phyloP scores from a whole-genome alignment of 139 green algal species.

The Spirogloea muscicola region DNA sequence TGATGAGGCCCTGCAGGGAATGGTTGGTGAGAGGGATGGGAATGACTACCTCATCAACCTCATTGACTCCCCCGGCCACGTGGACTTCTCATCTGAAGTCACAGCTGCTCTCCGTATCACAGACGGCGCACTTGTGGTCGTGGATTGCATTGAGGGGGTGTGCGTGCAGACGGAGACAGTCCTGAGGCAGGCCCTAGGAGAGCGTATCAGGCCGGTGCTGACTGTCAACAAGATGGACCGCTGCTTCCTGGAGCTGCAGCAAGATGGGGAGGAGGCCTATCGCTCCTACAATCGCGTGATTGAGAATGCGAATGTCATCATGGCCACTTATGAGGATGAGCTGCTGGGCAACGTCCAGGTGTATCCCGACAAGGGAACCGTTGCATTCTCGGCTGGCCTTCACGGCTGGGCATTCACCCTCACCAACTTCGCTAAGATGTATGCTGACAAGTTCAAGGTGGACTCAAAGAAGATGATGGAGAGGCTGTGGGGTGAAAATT shows the following conservation, averaged over 20 bases:
- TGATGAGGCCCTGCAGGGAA: constrained; percentile 72
- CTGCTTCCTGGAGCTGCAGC: constrained; percentile 97
- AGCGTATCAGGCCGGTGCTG: constrained; percentile 96
- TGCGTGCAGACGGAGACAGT: constrained; percentile 99
- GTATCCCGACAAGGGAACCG: constrained; percentile 94
- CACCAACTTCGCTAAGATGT: constrained; percentile 93
- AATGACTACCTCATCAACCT: constrained; percentile 98
- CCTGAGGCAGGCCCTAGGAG: constrained; percentile 84
- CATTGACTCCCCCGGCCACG: constrained; percentile 99
- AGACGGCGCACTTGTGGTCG: constrained; percentile 96
- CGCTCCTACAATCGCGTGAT: constrained; percentile 92
- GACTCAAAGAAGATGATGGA: constrained; percentile 89
- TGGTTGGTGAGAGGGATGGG: constrained; percentile 69
- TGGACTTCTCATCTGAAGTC: constrained; percentile 99
- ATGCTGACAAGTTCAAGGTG: constrained; percentile 94
- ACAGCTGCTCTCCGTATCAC: constrained; percentile 98
- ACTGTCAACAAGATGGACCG: constrained; percentile 99
- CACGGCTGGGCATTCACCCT: constrained; percentile 99
- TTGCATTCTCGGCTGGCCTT: constrained; percentile 96
- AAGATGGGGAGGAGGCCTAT: constrained; percentile 91
- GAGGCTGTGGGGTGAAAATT: constrained; percentile 96
- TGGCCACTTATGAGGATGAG: constrained; percentile 95
- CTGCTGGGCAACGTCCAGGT: constrained; percentile 93
- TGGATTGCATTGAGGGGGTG: constrained; percentile 99
- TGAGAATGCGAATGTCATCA: constrained; percentile 98